Percentiles rank a stretch among this genome's conserved stretches.
Evolutionary conservation across 2,329 filamentous ascomycete species (phyloP).

Genomic region (Aschersonia sp.): DNA sequence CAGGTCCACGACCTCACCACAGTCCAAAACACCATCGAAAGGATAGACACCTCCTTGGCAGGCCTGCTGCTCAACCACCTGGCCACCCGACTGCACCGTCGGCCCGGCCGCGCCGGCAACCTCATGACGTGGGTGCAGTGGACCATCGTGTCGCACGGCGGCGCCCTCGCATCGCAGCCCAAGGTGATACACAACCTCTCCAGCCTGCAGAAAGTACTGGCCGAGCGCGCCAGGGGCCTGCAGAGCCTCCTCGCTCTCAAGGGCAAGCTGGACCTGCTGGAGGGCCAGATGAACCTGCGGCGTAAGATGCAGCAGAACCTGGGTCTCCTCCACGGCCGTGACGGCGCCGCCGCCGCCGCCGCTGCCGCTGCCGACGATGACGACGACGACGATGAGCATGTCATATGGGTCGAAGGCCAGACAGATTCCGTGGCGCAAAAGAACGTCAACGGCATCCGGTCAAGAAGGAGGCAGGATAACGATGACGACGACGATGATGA

Average conservation of each 20-base stretch:
- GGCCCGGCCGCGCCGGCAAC: constrained; percentile 77
- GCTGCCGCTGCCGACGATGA: constrained; percentile 30
- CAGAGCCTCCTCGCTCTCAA: constrained; percentile 76
- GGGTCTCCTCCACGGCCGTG: constrained; percentile 13
- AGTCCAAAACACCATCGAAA: constrained; percentile 78
- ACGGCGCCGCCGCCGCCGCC: not conserved
- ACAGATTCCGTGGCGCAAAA: constrained; percentile 35
- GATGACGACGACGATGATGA: constrained; percentile 48
- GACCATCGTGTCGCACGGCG: constrained; percentile 84
- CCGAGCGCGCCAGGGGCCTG: constrained; percentile 71
- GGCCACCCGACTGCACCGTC: constrained; percentile 71
- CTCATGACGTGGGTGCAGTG: constrained; percentile 94
- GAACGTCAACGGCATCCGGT: constrained; percentile 19
- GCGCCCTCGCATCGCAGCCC: constrained; percentile 75
- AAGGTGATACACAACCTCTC: constrained; percentile 65
- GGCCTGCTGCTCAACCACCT: constrained; percentile 67
- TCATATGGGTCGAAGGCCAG: constrained; percentile 80
- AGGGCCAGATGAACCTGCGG: constrained; percentile 74
- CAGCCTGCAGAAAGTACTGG: constrained; percentile 72
- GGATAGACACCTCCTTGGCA: constrained; percentile 74
- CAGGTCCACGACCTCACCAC: constrained; percentile 62
- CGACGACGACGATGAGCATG: constrained; percentile 55
- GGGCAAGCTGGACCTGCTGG: constrained; percentile 88
- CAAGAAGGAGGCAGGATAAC: constrained; percentile 27
- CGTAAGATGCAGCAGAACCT: constrained; percentile 45